Evolutionary conservation across 179 eudicot genomes (phyloP).

Genomic region (Silene noctiflora): DNA sequence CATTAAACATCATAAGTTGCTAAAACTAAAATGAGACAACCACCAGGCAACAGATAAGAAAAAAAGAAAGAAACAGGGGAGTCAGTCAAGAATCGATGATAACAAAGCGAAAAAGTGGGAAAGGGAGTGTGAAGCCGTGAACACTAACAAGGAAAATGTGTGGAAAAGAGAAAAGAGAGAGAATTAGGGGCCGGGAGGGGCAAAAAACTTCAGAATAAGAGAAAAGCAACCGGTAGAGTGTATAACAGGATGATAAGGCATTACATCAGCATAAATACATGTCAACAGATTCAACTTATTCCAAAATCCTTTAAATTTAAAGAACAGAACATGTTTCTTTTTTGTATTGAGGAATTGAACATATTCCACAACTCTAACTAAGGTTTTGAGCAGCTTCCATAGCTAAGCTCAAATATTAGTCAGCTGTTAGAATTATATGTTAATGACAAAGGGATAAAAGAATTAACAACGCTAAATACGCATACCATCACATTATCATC

Average conservation of each 20-base stretch:
- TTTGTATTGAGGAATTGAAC: not conserved
- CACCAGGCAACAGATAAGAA: no score
- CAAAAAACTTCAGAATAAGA: not conserved
- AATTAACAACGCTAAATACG: not conserved
- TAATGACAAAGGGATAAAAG: not conserved
- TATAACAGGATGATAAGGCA: not conserved
- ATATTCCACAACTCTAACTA: not conserved
- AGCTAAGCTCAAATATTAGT: not conserved
- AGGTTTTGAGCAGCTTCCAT: not conserved
- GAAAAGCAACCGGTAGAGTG: not conserved
- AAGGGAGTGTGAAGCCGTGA: not conserved
- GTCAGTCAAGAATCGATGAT: not conserved
- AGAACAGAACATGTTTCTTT: not conserved
- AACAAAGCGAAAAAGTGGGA: not conserved
- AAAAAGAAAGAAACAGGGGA: not conserved
- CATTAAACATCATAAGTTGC: not conserved
- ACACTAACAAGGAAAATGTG: not conserved
- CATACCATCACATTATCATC: conserved; percentile 34
- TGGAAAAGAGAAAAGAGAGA: not conserved
- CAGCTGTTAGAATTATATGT: not conserved
- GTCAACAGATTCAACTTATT: not conserved
- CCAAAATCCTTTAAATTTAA: not conserved
- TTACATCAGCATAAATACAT: not conserved
- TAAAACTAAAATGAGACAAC: not conserved
- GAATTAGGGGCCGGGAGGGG: not conserved